Evolutionary conservation across 2,329 filamentous ascomycete species (phyloP).

Genomic region (Colletotrichum orbiculare): DNA sequence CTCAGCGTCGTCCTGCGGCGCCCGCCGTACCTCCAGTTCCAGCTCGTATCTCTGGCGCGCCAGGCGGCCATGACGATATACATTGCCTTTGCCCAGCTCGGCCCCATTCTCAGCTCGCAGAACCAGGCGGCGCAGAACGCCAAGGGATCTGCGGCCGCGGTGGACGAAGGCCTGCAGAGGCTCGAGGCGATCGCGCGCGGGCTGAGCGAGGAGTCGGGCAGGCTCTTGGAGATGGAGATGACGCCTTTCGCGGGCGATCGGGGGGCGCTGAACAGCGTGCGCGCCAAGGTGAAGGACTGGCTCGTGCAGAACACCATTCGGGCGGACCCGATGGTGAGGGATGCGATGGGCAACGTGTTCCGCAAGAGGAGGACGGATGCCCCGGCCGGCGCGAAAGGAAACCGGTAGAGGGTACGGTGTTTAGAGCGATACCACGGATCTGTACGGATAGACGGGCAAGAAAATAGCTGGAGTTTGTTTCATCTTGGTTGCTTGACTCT

Average conservation of each 20-base stretch:
- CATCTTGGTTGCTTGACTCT: too few relatives aligned
- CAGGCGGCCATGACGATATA: conserved; percentile 82
- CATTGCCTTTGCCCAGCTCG: conserved; percentile 85
- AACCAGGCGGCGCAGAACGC: conserved; percentile 43
- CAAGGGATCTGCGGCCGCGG: conserved; percentile 40
- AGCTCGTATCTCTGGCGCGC: conserved; percentile 80
- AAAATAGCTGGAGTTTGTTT: neutral
- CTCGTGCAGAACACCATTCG: conserved; percentile 87
- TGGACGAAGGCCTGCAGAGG: conserved; percentile 66
- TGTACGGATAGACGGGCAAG: neutral
- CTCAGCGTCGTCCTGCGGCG: conserved; percentile 54
- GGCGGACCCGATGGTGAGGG: conserved; percentile 82
- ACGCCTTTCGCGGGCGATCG: conserved; percentile 83
- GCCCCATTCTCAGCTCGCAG: conserved; percentile 69
- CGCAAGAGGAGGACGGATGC: conserved; percentile 71
- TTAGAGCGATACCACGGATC: neutral
- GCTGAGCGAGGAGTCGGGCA: conserved; percentile 75
- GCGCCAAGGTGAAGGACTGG: conserved; percentile 83
- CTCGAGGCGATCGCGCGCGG: conserved; percentile 70
- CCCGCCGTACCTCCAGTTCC: conserved; percentile 83
- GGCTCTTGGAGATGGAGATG: conserved; percentile 81
- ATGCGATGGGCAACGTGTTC: conserved; percentile 78
- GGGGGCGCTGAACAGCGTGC: conserved; percentile 70
- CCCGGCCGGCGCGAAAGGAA: conserved; percentile 69
- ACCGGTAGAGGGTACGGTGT: conserved; percentile 45